Base-by-base conservation (phyloP, 2,329 filamentous ascomycete genomes). In the Neurospora sp. region DNA sequence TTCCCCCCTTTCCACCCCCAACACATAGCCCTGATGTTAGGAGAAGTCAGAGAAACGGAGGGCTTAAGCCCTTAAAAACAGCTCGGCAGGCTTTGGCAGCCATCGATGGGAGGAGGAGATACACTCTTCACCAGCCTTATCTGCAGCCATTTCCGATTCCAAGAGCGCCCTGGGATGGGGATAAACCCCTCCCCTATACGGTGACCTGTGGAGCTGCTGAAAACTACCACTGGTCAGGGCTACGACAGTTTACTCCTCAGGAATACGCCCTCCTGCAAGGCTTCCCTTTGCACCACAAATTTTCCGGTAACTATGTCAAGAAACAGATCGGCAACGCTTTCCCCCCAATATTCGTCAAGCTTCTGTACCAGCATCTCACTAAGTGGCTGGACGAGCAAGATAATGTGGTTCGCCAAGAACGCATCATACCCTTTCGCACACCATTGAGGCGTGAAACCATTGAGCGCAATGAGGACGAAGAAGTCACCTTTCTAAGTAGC, bases 301-400 rank as follows among this genome's bases (percentile, higher is more conserved):
- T 95, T 75, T 8, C 28, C 71, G 80, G 0, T 80, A 81, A 78
- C 0, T 77, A 78, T 15, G 80, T 87, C 17, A 85, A 85, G 73
- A 85, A 82, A 72, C 91, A 93, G 77, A 91, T 95, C 72, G 92
- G 92, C 0, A 95, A 96, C 75, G 92, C 92, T 0, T 92, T 95
- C 17, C 91, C 92, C 0, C 87, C 91, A 0, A 80, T 80, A 37
- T 84, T 85, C 0, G 87, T 87, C 2, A 79, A 79, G 36, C 78
- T 83, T 0, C 74, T 88, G 0, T 87, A 84, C 71, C 75, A 77
- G n/a, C 83, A 86, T 67, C 74, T 88, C 8, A 77, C 82, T 19
- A 72, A 77, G 8, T 85, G 82, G 79, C 75, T 88, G 1, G 76
- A 85, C 15, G 72, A 76, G 1, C 75, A 81, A 23, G 86, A 88